These are phyloP conservation scores for Lasiodiplodia theobromae DNA, from an alignment of 2,329 filamentous ascomycete genomes.

Conservation along the genomic window DNA sequence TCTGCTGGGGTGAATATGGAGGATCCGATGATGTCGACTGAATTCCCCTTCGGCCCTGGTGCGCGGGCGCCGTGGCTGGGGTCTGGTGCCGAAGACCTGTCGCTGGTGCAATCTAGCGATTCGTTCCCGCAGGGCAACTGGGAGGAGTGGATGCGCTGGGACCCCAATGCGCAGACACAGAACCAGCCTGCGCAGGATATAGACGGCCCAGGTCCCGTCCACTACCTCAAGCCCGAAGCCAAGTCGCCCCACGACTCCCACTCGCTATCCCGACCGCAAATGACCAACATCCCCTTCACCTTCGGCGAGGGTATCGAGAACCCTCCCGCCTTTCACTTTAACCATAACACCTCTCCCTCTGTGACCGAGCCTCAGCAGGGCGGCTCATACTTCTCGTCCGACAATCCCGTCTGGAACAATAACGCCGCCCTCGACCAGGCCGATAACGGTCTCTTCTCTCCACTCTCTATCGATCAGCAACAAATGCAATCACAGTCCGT, in stretches of 20 bases:
- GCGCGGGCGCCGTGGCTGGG: conserved; percentile 45
- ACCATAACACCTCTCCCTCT: conserved; percentile 43
- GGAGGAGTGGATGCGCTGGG: conserved; percentile 58
- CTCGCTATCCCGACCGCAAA: conserved; percentile 36
- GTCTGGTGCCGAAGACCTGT: conserved; percentile 42
- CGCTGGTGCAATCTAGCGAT: conserved; percentile 39
- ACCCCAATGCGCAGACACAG: conserved; percentile 47
- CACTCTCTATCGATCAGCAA: conserved; percentile 39
- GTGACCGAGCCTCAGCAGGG: conserved; percentile 39
- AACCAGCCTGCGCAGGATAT: conserved; percentile 28
- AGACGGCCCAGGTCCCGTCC: conserved; percentile 39
- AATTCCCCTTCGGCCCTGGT: conserved; percentile 41
- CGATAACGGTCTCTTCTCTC: conserved; percentile 40
- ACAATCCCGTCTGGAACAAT: conserved; percentile 40
- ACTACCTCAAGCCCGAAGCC: conserved; percentile 38
- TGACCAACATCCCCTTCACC: conserved; percentile 40
- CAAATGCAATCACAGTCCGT: conserved; percentile 32
- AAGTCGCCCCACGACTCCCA: conserved; percentile 41
- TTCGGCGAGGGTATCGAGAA: conserved; percentile 44
- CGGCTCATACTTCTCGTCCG: conserved; percentile 39
- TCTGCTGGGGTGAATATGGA: conserved; percentile 40
- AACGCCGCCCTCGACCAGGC: conserved; percentile 36
- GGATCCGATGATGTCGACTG: conserved; percentile 43
- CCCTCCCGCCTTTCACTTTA: conserved; percentile 46
- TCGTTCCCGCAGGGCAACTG: conserved; percentile 48